Evolutionary conservation across 257 asterid genomes (phyloP).

Genomic region (Solanum tarijense): DNA sequence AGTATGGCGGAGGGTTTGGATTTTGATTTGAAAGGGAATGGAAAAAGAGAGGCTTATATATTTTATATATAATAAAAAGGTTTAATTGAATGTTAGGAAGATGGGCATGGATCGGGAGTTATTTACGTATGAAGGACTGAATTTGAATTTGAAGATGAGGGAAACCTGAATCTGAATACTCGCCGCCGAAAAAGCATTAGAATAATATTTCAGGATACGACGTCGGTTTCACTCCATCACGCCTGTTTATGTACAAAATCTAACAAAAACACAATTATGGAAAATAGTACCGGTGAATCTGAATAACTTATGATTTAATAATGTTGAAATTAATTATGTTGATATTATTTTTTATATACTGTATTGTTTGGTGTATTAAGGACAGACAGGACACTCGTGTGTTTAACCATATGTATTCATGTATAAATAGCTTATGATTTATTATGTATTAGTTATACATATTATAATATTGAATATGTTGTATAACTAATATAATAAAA

Average conservation of each 20-base stretch:
- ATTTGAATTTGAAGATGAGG: slow-evolving; percentile 33
- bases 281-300: not conserved
- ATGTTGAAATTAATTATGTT: not conserved
- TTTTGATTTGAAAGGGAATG: slow-evolving; percentile 15
- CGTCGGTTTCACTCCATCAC: not conserved
- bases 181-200: not conserved
- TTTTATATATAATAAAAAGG: not conserved
- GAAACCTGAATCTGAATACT: not conserved
- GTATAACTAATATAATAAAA: too few relatives aligned
- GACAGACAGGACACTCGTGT: not conserved
- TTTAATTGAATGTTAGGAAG: not conserved
- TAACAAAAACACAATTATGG: not conserved
- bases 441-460: not conserved
- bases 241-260: not conserved
- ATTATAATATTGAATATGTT: too few relatives aligned
- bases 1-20: slow-evolving; percentile 8
- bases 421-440: not conserved
- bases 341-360: not conserved
- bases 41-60: not conserved
- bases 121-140: slow-evolving; percentile 32
- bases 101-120: slow-evolving; percentile 33
- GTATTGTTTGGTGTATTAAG: not conserved
- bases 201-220: not conserved
- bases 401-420: not conserved
- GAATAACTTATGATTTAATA: not conserved